Evolutionary conservation across 345 rosid genomes (phyloP).

Genomic region (Ailanthus altissimus): DNA sequence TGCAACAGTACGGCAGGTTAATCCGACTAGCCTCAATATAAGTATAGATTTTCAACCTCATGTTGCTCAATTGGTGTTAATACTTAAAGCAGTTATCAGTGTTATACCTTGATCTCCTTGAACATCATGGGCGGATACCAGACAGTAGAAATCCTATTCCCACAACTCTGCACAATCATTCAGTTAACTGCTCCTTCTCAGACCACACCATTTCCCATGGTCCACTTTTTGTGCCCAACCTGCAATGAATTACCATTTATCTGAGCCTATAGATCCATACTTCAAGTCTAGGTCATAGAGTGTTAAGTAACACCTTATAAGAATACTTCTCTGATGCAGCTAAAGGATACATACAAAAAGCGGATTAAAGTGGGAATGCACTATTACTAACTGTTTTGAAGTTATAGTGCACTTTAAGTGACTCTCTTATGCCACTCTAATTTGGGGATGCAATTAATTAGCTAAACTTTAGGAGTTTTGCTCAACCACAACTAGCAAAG

Average conservation of each 20-base stretch:
- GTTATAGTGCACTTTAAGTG: no score
- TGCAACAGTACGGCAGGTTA: no score
- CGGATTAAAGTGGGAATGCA: no score
- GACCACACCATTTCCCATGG: conserved; percentile 68
- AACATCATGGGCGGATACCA: not conserved
- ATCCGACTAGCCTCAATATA: conserved; percentile 4
- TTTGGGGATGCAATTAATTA: no score
- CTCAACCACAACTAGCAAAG: not conserved
- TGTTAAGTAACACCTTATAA: no score
- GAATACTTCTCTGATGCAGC: no score
- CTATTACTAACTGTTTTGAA: no score
- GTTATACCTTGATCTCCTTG: not conserved
- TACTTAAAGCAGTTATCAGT: not conserved
- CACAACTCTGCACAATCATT: conserved; percentile 20
- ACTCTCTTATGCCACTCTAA: no score
- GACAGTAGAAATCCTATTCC: not conserved
- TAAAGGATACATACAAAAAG: no score
- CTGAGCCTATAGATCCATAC: not conserved
- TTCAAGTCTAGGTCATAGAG: no score
- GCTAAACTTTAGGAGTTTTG: no score
- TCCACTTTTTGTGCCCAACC: conserved; percentile 63
- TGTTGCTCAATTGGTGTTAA: not conserved
- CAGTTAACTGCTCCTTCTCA: conserved; percentile 36
- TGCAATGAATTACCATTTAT: conserved; percentile 19
- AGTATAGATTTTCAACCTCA: no score